phyloP scores from a whole-genome alignment of 2,329 filamentous ascomycete species.

The Triangularia verruculosa region DNA sequence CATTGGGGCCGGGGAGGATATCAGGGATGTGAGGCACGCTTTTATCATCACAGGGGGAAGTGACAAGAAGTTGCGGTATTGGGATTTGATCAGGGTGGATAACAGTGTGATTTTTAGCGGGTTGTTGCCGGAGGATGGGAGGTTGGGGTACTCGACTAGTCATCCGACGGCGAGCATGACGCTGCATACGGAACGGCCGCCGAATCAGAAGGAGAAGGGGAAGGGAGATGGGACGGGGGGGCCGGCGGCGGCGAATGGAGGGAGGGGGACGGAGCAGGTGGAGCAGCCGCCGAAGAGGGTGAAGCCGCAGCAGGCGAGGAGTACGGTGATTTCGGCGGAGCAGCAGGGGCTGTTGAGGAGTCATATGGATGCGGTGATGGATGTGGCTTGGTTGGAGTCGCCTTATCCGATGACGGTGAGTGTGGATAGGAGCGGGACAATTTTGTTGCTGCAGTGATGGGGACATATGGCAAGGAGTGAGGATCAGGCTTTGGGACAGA shows the following conservation, averaged over 20 bases:
- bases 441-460: slow-evolving; percentile 69
- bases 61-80: slow-evolving; percentile 89
- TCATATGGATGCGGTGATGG: slow-evolving; percentile 83
- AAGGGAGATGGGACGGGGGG: slow-evolving; percentile 17
- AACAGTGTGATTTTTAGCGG: slow-evolving; percentile 79
- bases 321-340: slow-evolving; percentile 81
- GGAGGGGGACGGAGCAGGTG: slow-evolving; percentile 30
- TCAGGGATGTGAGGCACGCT: slow-evolving; percentile 69
- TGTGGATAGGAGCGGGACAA: slow-evolving; percentile 81
- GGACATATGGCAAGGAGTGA: no score
- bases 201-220: slow-evolving; percentile 35
- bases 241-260: slow-evolving; percentile 32
- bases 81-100: slow-evolving; percentile 80
- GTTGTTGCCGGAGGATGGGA: slow-evolving; percentile 64
- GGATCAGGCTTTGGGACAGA: neutral
- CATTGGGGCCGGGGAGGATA: slow-evolving; percentile 47
- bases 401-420: slow-evolving; percentile 93
- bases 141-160: slow-evolving; percentile 67
- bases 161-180: slow-evolving; percentile 62
- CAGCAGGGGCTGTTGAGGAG: slow-evolving; percentile 82
- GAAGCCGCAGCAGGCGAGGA: slow-evolving; percentile 65
- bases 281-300: slow-evolving; percentile 28
- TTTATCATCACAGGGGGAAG: slow-evolving; percentile 86
- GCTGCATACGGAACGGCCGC: slow-evolving; percentile 63
- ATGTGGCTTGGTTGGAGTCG: slow-evolving; percentile 81